Conservation (phyloP, 306 rosid species). For the Morella rubra region DNA sequence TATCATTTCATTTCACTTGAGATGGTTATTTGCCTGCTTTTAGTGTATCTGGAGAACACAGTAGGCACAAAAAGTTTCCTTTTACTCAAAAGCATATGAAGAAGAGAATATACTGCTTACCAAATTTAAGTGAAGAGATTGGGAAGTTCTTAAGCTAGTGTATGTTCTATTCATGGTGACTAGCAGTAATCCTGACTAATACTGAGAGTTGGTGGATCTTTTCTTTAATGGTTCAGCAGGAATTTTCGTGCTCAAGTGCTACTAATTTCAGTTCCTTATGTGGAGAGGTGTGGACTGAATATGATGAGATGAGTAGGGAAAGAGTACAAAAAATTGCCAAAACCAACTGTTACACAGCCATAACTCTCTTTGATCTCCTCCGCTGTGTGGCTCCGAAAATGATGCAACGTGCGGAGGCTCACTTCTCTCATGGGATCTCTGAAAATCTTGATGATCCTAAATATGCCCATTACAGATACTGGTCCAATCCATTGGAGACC, state of each 20-base stretch:
- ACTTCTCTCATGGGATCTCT: constrained; percentile 83
- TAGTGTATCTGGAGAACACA: background rate
- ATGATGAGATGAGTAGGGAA: constrained; percentile 54
- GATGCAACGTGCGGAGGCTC: constrained; percentile 68
- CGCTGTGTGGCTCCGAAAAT: constrained; percentile 54
- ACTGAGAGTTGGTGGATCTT: background rate
- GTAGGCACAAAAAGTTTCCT: no score
- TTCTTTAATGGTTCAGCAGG: constrained; percentile 36
- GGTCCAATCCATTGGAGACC: constrained; percentile 90
- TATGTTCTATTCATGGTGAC: background rate
- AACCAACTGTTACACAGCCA: constrained; percentile 47
- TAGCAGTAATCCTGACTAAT: background rate
- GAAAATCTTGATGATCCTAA: constrained; percentile 69
- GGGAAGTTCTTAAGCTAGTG: background rate
- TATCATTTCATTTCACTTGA: background rate
- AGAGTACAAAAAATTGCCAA: constrained; percentile 33
- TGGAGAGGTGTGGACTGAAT: constrained; percentile 51
- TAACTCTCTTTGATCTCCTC: constrained; percentile 49
- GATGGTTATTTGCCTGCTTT: background rate
- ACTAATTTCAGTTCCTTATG: constrained; percentile 39
- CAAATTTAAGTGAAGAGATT: no score
- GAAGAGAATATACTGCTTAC: background rate
- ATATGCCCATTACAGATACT: constrained; percentile 66
- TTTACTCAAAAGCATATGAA: background rate
- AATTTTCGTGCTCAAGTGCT: constrained; percentile 24